These are phyloP conservation scores for Macaranga tanarius DNA, from an alignment of 441 rosid genomes.

Conservation along the genomic window DNA sequence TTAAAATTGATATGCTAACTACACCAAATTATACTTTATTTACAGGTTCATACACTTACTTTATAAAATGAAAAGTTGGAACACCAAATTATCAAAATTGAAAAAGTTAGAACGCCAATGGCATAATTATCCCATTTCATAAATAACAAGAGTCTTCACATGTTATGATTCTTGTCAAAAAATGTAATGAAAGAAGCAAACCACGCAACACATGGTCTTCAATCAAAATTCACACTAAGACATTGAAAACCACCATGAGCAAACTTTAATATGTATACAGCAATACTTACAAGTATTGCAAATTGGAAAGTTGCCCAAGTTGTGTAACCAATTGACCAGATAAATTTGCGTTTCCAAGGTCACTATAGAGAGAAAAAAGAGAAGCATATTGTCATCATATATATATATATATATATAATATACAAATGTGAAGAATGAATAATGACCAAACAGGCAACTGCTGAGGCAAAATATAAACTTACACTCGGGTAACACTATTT, in stretches of 20 bases:
- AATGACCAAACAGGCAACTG: neutral
- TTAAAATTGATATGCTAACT: too few relatives aligned
- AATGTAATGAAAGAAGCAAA: neutral
- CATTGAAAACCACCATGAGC: neutral
- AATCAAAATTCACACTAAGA: neutral
- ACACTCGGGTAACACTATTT: conserved; percentile 65
- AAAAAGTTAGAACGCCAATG: too few relatives aligned
- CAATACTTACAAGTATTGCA: conserved; percentile 81
- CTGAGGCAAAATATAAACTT: conserved; percentile 28
- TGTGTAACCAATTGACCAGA: conserved; percentile 80
- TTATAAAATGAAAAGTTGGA: too few relatives aligned
- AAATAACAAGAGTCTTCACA: neutral
- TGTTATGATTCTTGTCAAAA: neutral
- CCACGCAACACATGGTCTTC: neutral
- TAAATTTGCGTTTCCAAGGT: conserved; percentile 88
- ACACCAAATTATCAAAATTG: too few relatives aligned
- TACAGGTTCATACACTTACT: too few relatives aligned
- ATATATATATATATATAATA: conserved; percentile 5
- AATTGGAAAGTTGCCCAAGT: conserved; percentile 71
- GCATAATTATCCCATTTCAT: too few relatives aligned
- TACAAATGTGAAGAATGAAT: neutral
- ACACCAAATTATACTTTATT: too few relatives aligned
- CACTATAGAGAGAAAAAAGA: conserved; percentile 44
- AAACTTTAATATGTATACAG: neutral
- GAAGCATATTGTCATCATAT: neutral